Conservation (phyloP, 2,329 filamentous ascomycete species). For the Volutella citrinella region DNA sequence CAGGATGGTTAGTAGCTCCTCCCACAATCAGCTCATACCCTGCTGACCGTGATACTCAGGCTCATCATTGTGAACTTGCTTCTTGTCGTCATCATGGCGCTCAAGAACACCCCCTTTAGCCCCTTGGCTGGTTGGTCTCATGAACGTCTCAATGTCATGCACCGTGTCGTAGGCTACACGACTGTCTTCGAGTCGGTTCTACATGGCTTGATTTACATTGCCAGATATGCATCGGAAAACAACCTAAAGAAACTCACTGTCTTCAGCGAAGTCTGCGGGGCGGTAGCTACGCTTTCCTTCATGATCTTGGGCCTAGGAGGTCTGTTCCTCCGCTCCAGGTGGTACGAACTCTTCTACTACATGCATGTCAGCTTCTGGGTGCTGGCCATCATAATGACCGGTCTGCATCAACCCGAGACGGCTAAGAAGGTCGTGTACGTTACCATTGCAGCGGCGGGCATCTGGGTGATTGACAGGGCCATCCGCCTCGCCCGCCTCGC, state of each 20-base stretch:
- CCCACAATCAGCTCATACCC: too few species aligned
- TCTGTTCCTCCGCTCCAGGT: constrained; percentile 40
- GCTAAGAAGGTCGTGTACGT: constrained; percentile 40
- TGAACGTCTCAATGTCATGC: constrained; percentile 56
- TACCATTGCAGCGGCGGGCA: constrained; percentile 37
- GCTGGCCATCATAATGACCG: constrained; percentile 44
- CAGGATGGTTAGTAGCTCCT: constrained; percentile 33
- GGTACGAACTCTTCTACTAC: constrained; percentile 56
- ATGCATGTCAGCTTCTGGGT: constrained; percentile 50
- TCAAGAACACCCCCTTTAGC: constrained; percentile 58
- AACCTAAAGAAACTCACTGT: constrained; percentile 32
- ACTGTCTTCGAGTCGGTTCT: constrained; percentile 44
- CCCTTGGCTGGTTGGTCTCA: constrained; percentile 54
- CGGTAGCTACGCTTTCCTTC: constrained; percentile 45
- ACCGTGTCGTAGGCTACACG: constrained; percentile 50
- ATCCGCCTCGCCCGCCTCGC: constrained; percentile 43
- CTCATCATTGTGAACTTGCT: constrained; percentile 43
- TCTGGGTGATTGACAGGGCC: constrained; percentile 52
- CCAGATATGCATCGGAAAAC: constrained; percentile 34
- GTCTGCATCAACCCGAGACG: constrained; percentile 50
- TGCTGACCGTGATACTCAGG: too few species aligned
- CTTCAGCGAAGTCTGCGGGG: constrained; percentile 43
- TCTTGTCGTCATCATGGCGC: constrained; percentile 50
- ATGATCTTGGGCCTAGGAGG: constrained; percentile 42
- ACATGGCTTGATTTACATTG: constrained; percentile 43